phyloP scores from a whole-genome alignment of 306 rosid genomes.

The Fragaria nilgerrensis region DNA sequence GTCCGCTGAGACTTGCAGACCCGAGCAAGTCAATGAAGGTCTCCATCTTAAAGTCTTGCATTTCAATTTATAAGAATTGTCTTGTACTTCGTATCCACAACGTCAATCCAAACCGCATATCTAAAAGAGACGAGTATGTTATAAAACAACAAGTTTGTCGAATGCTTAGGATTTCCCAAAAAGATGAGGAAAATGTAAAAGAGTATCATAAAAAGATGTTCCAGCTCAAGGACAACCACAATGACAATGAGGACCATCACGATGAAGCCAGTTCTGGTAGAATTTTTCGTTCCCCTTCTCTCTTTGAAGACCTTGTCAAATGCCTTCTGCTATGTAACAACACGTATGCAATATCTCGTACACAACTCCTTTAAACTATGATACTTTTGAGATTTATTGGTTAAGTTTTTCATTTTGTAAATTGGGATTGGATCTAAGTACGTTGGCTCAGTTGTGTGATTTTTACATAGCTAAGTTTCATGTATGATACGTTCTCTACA shows the following conservation, averaged over 20 bases:
- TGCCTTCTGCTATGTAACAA: constrained; percentile 34
- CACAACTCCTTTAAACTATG: no score
- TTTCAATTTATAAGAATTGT: not conserved
- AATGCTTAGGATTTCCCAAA: constrained; percentile 27
- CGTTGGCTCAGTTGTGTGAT: no score
- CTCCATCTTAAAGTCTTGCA: constrained; percentile 22
- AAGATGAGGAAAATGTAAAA: constrained; percentile 3
- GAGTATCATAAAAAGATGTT: constrained; percentile 5
- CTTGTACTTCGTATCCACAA: constrained; percentile 23
- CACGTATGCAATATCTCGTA: constrained; percentile 13
- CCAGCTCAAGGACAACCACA: not conserved
- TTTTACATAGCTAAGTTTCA: no score
- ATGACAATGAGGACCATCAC: not conserved
- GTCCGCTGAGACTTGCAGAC: constrained; percentile 40
- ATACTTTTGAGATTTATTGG: no score
- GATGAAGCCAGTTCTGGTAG: constrained; percentile 10
- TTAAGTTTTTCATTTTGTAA: no score
- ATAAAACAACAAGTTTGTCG: constrained; percentile 35
- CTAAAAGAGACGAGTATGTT: not conserved
- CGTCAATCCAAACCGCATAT: not conserved
- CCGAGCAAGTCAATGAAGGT: not conserved
- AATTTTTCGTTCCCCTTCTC: constrained; percentile 28
- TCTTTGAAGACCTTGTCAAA: constrained; percentile 38
- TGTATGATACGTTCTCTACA: no score
- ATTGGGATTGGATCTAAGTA: no score